Evolutionary conservation across 2,329 filamentous ascomycete genomes (phyloP).

Genomic region (Aspergillus novoparasiticus): DNA sequence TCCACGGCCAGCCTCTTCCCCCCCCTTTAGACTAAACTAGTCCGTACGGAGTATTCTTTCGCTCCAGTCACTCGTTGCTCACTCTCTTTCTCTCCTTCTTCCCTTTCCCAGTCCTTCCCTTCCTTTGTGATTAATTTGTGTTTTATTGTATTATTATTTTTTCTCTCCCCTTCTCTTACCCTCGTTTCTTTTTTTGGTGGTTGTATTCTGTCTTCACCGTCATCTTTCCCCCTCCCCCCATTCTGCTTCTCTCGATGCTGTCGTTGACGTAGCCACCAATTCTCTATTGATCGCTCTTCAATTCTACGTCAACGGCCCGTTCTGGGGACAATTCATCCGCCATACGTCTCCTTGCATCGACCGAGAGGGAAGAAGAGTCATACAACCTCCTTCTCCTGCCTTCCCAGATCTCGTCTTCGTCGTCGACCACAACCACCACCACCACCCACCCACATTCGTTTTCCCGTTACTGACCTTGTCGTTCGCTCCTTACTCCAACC

Average conservation of each 20-base stretch:
- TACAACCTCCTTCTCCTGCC: constrained; percentile 7
- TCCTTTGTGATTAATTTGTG: background rate
- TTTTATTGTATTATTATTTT: constrained; percentile 6
- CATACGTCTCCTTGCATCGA: constrained; percentile 23
- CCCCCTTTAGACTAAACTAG: background rate
- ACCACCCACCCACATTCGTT: constrained; percentile 11
- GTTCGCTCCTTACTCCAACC: constrained; percentile 29
- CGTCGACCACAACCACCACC: constrained; percentile 9
- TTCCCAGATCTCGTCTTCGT: background rate
- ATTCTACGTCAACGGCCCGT: constrained; percentile 30
- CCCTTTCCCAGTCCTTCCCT: constrained; percentile 6
- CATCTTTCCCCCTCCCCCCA: constrained; percentile 1
- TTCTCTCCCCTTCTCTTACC: constrained; percentile 1
- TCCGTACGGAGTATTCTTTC: background rate
- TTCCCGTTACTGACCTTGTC: constrained; percentile 23
- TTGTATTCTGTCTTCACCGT: background rate
- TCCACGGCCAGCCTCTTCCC: no score
- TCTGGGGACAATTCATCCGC: constrained; percentile 24
- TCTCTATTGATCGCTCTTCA: constrained; percentile 12
- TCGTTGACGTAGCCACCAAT: constrained; percentile 30
- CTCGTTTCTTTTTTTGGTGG: background rate
- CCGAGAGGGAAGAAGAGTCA: background rate
- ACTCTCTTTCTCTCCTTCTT: background rate
- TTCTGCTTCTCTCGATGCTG: constrained; percentile 26
- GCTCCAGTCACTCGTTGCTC: background rate